A percentile compares a stretch with the other conserved stretches of the same genome.
These are phyloP conservation scores for Aspergillus biplanus DNA, from an alignment of 495 filamentous ascomycete species.

Conservation along the genomic window DNA sequence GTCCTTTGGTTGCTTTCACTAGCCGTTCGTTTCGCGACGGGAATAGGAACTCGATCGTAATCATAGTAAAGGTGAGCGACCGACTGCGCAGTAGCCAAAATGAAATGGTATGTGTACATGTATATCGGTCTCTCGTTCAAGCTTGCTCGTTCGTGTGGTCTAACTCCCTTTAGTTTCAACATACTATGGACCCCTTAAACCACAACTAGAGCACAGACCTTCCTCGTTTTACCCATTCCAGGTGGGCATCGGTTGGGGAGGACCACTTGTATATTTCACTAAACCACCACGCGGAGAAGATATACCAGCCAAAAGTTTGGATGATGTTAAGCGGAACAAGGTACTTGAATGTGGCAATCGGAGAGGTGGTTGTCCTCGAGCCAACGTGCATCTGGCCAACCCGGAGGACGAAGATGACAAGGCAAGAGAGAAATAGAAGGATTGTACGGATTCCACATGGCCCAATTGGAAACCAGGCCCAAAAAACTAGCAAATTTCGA, in stretches of 20 bases:
- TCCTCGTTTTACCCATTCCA: slow-evolving; percentile 72
- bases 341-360: slow-evolving; percentile 62
- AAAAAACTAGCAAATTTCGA: slow-evolving; percentile 60
- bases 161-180: slow-evolving; percentile 28
- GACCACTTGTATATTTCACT: slow-evolving; percentile 84
- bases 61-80: slow-evolving; percentile 71
- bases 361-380: slow-evolving; percentile 67
- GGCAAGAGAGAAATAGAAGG: slow-evolving; percentile 66
- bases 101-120: slow-evolving; percentile 68
- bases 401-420: slow-evolving; percentile 78
- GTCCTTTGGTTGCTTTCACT: slow-evolving; percentile 42
- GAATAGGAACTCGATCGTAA: slow-evolving; percentile 69
- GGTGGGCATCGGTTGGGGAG: slow-evolving; percentile 59
- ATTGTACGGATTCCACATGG: slow-evolving; percentile 71
- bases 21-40: slow-evolving; percentile 41
- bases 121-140: slow-evolving; percentile 89
- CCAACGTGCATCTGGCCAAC: slow-evolving; percentile 80
- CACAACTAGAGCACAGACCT: slow-evolving; percentile 45
- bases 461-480: slow-evolving; percentile 85
- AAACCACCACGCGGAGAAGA: slow-evolving; percentile 80
- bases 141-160: slow-evolving; percentile 68
- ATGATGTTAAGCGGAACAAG: slow-evolving; percentile 60
- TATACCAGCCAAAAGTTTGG: slow-evolving; percentile 71
- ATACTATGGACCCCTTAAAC: background rate
- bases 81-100: slow-evolving; percentile 71